Evolutionary conservation across 352 stramenopile species (phyloP).

Genomic region (Globisporangium camurandrum): DNA sequence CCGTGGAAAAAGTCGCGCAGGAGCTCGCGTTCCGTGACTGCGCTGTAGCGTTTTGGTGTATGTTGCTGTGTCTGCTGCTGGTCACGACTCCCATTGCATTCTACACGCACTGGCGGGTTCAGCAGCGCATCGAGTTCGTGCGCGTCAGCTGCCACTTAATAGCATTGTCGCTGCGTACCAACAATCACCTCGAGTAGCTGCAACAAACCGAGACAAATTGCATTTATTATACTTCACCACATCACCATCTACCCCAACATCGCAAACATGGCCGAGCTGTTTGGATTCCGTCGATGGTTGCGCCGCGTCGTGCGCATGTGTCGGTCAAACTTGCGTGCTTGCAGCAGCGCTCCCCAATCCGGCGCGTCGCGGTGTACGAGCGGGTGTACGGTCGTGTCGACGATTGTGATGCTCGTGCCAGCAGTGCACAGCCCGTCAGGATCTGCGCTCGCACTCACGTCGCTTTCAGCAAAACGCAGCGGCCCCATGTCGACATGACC

Average conservation of each 20-base stretch:
- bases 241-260: constrained; percentile 9
- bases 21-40: neutral
- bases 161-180: neutral
- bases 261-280: constrained; percentile 24
- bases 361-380: constrained; percentile 7
- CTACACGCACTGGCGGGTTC: neutral
- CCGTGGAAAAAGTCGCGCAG: neutral
- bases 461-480: neutral
- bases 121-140: too few species aligned
- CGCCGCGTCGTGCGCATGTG: constrained; percentile 61
- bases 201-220: too few species aligned
- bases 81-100: too few species aligned
- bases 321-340: constrained; percentile 61
- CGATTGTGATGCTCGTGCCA: neutral
- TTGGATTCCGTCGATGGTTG: constrained; percentile 40
- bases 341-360: constrained; percentile 32
- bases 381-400: constrained; percentile 5
- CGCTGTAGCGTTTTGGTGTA: neutral
- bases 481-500: constrained; percentile 1
- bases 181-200: neutral
- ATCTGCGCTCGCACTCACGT: neutral
- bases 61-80: too few species aligned
- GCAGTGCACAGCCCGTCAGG: too few species aligned
- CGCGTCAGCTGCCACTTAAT: too few species aligned
- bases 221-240: too few species aligned